Evolutionary conservation across 345 rosid species (phyloP), one percentile per base, ranked within the genome.

Genomic region (Cardamine resedifolia): DNA sequence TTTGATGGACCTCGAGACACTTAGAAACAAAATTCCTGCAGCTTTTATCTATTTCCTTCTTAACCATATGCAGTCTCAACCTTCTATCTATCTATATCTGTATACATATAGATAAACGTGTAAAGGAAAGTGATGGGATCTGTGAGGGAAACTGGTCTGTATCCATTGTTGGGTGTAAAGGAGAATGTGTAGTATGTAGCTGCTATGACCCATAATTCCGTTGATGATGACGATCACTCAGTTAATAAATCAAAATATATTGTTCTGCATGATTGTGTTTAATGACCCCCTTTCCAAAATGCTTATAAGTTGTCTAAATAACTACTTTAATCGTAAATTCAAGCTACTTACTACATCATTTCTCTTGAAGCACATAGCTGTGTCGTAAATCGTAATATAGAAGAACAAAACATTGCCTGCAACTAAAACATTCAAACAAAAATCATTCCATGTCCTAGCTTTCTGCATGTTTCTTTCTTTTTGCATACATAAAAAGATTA

Each of bases 1-100:
- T 83, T 78, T 26, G 96, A 96, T 39, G 96, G 97, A 30, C 98
- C 96, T 34, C 81, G 47, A 30, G 91, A 82, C 4, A 21, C 57
- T 19, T 78, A 60, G 58, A 16, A 73, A 39, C 33, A 59, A 66
- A 5, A 48, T 56, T 72, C 23, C 12, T 44, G 47, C n/a, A 15
- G 11, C 21, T 43, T 30, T 53, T 51, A 26, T 61, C 27, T 45
- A 24, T 38, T 48, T 52, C 33, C 30, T 10, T 60, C 11, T 30
- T 58, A 38, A 66, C 58, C 23, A 27, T 24, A 67, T 21, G 8
- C 27, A 58, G 67, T 74, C 61, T 16, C 36, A 14, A 7, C 24
- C 39, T 4, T 50, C 28, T 30, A 66, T 39, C 30, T 44, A 52
- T 49, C 20, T 27, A 57, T 38, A 56, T 64, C 39, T 67, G 6